Base-by-base conservation (phyloP, 768 basidiomycete genomes). In the Lactarius hatsudake region DNA sequence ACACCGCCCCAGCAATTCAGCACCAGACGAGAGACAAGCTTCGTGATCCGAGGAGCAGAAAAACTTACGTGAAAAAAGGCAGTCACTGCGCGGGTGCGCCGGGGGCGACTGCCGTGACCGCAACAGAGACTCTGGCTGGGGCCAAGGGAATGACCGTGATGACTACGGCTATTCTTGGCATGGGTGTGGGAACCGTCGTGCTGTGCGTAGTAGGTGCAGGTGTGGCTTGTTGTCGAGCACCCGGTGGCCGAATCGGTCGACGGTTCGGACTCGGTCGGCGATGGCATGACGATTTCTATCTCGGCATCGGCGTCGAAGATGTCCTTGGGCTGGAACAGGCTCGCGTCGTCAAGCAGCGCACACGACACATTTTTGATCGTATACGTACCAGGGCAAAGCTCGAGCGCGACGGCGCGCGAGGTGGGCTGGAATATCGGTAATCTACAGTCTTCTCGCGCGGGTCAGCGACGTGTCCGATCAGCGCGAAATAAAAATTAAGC, bases 321-420 rank as follows among this genome's bases (percentile, higher is more conserved):
- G 36, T 71, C 58, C 18, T 45, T 63, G 23, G 69, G 71, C 71
- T 71, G 63, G 63, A 10, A 28, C 26, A n/a, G 12, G n/a, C 17
- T 10, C 30, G 32, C 23, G 40, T 20, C 32, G 32, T 20, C 38
- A 40, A 15, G 38, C 38, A 15, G 15, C 3, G 15, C 38, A 17
- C 20, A 0, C 15, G 30, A 38, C 3, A 7, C 36, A 1, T 42
- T 23, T 7, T n/a, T 23, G n/a, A 12, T 45, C 7, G 3, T 2
- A 59, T 38, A 38, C 69, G 12, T 70, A 69, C 71, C 56, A 71
- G 30, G 34, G 71, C 69, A 34, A 63, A 70, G 63, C 71, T 71
- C 20, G 71, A 71, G 28, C 71, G 71, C 48, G 62, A 55, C 2
- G 64, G 64, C 12, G 63, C 55, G 40, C 59, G 58, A 38, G 69